These are phyloP conservation scores for Pharus latifolius DNA, from an alignment of 176 grass and related monocot genomes.

Conservation along the genomic window DNA sequence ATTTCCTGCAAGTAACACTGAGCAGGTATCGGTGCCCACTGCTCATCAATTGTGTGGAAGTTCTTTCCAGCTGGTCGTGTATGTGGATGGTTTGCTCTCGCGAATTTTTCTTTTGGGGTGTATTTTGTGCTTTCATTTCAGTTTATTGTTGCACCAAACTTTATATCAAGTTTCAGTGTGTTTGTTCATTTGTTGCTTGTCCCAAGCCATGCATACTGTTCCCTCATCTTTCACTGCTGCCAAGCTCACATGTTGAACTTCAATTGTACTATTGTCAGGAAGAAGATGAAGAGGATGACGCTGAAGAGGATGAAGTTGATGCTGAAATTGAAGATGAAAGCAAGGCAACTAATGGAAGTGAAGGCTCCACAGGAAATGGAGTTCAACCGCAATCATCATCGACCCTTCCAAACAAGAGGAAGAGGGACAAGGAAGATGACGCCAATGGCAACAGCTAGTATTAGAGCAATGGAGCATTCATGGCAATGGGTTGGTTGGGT, in stretches of 20 bases:
- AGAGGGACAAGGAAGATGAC: constrained; percentile 27
- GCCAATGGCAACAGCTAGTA: neutral
- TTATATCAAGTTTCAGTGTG: neutral
- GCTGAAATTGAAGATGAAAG: neutral
- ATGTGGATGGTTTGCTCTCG: neutral
- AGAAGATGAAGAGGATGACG: constrained; percentile 18
- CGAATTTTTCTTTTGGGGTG: neutral
- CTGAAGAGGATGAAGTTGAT: constrained; percentile 13
- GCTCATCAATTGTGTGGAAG: neutral
- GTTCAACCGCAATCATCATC: no score
- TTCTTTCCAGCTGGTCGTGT: neutral
- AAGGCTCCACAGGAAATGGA: neutral
- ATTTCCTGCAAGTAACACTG: no score
- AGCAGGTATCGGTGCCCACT: neutral
- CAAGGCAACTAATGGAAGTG: neutral
- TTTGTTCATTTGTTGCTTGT: neutral
- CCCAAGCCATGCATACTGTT: neutral
- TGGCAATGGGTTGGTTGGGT: neutral
- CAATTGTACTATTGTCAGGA: neutral
- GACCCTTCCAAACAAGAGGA: constrained; percentile 34
- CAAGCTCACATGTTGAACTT: no score
- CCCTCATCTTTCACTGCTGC: neutral
- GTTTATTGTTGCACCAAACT: neutral
- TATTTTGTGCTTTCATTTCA: neutral
- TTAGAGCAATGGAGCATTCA: neutral